A percentile compares a stretch with the other conserved stretches of the same genome.
phyloP scores from a whole-genome alignment of 106 monocot species.

The Narthecium ossifragum region DNA sequence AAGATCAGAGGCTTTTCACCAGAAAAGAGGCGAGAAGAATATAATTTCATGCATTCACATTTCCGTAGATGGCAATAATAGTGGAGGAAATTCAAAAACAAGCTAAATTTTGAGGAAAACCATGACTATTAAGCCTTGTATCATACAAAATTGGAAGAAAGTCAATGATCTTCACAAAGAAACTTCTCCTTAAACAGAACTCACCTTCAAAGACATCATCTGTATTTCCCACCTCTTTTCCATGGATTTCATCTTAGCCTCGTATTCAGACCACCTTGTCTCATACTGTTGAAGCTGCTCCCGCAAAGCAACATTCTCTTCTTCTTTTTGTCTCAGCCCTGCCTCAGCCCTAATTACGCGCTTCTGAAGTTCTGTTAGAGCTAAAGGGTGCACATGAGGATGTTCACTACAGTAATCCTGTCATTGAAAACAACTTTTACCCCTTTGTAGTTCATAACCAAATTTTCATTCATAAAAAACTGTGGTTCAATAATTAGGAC shows the following conservation, averaged over 20 bases:
- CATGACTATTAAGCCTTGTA: no score
- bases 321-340: constrained; percentile 6
- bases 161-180: no score
- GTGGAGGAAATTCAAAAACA: no score
- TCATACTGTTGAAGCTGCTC: constrained; percentile 14
- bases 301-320: constrained; percentile 5
- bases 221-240: constrained; percentile 14
- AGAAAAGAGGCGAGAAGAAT: no score
- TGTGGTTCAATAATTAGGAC: no score
- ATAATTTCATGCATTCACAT: no score
- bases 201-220: constrained; percentile 13
- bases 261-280: constrained; percentile 5
- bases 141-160: no score
- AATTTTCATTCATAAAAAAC: no score
- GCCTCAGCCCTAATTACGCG: constrained; percentile 9
- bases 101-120: no score
- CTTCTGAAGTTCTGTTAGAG: constrained; percentile 2
- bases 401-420: background rate
- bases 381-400: constrained; percentile 2
- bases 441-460: no score
- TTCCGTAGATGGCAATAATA: no score
- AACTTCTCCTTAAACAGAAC: background rate
- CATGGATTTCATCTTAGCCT: constrained; percentile 5
- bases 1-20: no score
- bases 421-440: background rate